Percentiles rank a stretch among this genome's conserved stretches.
Evolutionary conservation across 192 early-diverging fungal genomes (phyloP).

Genomic region (Spizellomyces sp.): DNA sequence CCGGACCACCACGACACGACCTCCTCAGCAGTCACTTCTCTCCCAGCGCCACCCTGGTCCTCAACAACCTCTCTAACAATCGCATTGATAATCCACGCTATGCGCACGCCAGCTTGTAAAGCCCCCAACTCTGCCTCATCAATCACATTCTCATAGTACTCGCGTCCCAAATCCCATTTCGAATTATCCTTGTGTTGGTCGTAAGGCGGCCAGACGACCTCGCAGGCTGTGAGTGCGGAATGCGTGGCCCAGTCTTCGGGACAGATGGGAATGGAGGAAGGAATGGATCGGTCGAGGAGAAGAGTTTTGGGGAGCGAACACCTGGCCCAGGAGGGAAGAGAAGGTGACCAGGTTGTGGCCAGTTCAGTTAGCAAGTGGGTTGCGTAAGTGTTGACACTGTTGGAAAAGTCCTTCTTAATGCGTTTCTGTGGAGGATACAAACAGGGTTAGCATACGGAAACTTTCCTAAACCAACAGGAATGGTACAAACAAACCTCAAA

Average conservation of each 20-base stretch:
- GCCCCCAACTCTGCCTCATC: constrained; percentile 7
- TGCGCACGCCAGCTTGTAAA: constrained; percentile 14
- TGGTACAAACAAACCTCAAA: constrained; percentile 4
- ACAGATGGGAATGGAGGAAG: constrained; percentile 11
- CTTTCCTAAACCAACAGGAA: neutral
- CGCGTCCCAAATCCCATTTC: constrained; percentile 8
- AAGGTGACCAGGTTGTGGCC: constrained; percentile 1
- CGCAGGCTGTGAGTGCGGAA: constrained; percentile 37
- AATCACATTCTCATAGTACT: constrained; percentile 15
- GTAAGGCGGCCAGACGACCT: constrained; percentile 28
- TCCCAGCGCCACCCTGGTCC: too few species aligned
- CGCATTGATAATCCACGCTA: constrained; percentile 21
- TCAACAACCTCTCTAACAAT: neutral
- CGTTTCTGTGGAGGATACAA: neutral
- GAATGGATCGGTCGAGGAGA: neutral
- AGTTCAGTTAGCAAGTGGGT: constrained; percentile 22
- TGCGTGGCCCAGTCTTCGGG: constrained; percentile 37
- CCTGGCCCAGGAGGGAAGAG: neutral
- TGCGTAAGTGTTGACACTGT: constrained; percentile 7
- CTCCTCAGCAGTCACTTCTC: too few species aligned
- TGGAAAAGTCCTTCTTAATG: neutral
- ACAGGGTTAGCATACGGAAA: too few species aligned
- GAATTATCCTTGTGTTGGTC: neutral
- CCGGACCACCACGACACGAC: too few species aligned
- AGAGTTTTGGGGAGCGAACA: constrained; percentile 5